Percentiles rank a stretch among this genome's conserved stretches.
Conservation (phyloP, 73 alveolate species). For the Paramecium biaurelia region DNA sequence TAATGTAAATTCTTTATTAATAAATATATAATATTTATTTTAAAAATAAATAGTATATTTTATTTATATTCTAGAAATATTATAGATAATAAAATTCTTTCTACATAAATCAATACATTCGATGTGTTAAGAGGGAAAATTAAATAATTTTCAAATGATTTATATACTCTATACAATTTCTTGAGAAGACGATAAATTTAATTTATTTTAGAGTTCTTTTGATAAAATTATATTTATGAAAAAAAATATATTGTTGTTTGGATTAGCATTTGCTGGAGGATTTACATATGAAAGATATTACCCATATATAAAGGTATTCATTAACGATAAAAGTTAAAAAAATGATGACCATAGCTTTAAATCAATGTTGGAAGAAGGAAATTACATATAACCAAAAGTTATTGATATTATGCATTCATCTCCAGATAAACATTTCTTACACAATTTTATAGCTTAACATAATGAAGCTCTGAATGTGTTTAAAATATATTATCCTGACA, state of each 20-base stretch:
- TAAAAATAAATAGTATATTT: not conserved
- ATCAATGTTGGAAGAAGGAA: not conserved
- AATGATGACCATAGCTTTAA: not conserved
- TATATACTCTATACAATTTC: not conserved
- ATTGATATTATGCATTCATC: not conserved
- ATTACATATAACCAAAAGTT: not conserved
- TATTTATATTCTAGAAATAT: not conserved
- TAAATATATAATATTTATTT: not conserved
- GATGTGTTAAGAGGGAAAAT: not conserved
- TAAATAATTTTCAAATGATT: not conserved
- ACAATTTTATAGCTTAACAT: not conserved
- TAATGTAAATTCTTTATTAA: not conserved
- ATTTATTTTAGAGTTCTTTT: not conserved
- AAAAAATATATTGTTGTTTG: not conserved
- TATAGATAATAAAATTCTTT: no score
- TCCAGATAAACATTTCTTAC: slow-evolving; percentile 29
- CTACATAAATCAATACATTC: not conserved
- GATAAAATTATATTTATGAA: not conserved
- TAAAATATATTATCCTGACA: slow-evolving; percentile 6
- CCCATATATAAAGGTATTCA: not conserved
- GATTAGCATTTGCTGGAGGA: not conserved
- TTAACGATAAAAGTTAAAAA: not conserved
- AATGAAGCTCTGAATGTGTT: slow-evolving; percentile 9
- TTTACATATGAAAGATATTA: not conserved
- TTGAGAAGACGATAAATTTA: not conserved